A percentile compares a stretch with the other conserved stretches of the same genome.
Conservation (phyloP, 2,329 filamentous ascomycete genomes). For the Diaporthe destruens region DNA sequence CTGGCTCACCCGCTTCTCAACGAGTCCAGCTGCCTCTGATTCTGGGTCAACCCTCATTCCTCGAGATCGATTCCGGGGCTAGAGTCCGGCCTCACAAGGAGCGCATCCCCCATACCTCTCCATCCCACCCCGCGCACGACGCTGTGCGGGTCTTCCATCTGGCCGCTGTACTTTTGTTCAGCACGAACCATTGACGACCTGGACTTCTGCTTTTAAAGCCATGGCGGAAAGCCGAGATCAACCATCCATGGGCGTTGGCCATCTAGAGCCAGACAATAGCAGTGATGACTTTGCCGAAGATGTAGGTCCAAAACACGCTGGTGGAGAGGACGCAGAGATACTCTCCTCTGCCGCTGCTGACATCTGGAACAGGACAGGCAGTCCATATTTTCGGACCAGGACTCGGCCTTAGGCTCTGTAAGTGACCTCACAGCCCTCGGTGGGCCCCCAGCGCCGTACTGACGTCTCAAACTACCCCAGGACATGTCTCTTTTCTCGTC, state of each 20-base stretch:
- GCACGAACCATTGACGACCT: neutral
- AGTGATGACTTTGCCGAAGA: constrained; percentile 40
- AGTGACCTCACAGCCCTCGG: constrained; percentile 29
- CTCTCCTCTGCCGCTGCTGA: constrained; percentile 11
- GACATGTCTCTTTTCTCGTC: constrained; percentile 50
- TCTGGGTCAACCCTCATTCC: neutral
- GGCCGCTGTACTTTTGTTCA: neutral
- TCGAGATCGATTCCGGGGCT: neutral
- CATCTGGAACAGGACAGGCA: constrained; percentile 35
- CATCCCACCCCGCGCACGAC: neutral
- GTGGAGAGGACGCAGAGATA: neutral
- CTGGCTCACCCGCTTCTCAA: neutral
- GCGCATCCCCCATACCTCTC: neutral
- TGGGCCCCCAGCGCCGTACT: neutral
- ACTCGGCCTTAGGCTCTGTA: constrained; percentile 50
- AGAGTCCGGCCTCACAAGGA: neutral
- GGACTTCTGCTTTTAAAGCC: neutral
- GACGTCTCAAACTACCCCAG: constrained; percentile 40
- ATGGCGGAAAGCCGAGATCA: constrained; percentile 22
- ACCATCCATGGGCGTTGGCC: constrained; percentile 34
- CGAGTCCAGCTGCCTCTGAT: neutral
- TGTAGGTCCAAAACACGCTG: constrained; percentile 31
- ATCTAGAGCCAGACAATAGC: constrained; percentile 39
- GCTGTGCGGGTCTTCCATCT: neutral
- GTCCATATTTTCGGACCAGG: constrained; percentile 43